Evolutionary conservation across 116 monocot genomes (phyloP), one percentile per base, ranked within the genome.

Genomic region (Iris pallida): DNA sequence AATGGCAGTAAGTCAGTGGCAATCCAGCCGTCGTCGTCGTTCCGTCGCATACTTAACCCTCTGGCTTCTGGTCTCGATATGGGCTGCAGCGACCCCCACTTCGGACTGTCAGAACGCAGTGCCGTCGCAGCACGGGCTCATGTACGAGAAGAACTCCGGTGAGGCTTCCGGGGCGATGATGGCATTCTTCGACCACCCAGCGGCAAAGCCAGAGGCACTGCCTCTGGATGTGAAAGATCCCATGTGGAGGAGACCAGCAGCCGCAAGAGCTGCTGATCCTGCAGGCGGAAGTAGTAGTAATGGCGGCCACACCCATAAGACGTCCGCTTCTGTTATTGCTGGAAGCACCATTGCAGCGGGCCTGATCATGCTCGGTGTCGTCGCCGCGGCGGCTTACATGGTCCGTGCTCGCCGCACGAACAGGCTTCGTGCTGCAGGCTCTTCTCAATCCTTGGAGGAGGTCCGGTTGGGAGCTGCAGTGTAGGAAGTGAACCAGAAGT

Each of bases 61-160:
- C 30, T 30, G 30, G 2, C 30, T 30, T 30, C 2, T 30, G 2
- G 30, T 30, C 30, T 30, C 30, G 2, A 30, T 30, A 30, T 30
- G 30, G 30, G 30, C 3, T 30, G 30, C 30, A 0, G 3, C 30
- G 30, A 30, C 3, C 3, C 30, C 30, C 3, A 30, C 30, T 30
- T 53, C 67, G 46, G 18, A 67, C 54, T 53, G 53, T 11, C 67
- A 67, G 8, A 7, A 30, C 7, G n/a, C 14, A 5, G 0, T 13
- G 4, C 67, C 67, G 4, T 42, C 67, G 4, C 15, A n/a, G 67
- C 67, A 67, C 42, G 67, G 67, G 5, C 49, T 67, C 0, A 54
- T 42, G 42, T 42, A 53, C 6, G 54, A 53, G 16, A 67, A 67
- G 7, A 67, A 67, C 17, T 54, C 67, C 2, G 53, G n/a, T 4